A percentile compares a stretch with the other conserved stretches of the same genome.
Conservation (phyloP, 129 eudicot species). For the Silybum marianum region DNA sequence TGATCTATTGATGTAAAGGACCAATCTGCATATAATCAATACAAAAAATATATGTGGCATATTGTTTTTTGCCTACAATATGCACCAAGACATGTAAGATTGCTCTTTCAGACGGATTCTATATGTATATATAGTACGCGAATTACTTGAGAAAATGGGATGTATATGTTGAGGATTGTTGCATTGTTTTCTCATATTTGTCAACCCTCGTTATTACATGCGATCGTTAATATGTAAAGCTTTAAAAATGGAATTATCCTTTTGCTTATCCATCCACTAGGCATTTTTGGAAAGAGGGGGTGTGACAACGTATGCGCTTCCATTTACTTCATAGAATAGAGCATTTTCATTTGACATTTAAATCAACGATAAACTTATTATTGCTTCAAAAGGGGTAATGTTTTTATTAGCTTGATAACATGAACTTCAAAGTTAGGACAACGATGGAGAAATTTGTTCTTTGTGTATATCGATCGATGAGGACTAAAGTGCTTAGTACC, state of each 20-base stretch:
- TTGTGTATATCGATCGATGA: no score
- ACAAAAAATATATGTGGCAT: not conserved
- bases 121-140: not conserved
- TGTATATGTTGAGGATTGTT: not conserved
- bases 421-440: no score
- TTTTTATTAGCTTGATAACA: no score
- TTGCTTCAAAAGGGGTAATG: no score
- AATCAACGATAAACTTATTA: no score
- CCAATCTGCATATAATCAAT: constrained; percentile 1
- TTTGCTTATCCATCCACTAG: not conserved
- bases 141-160: not conserved
- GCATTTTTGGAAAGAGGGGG: not conserved
- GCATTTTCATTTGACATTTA: not conserved
- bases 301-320: not conserved
- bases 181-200: not conserved
- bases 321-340: not conserved
- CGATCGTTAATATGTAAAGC: not conserved
- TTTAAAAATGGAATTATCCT: not conserved
- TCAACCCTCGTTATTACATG: not conserved
- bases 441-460: no score
- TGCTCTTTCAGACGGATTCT: not conserved
- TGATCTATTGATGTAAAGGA: constrained; percentile 47
- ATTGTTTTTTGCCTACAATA: not conserved
- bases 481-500: no score
- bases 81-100: not conserved